These are phyloP conservation scores for Aspergillus costaricaensis DNA, from an alignment of 2,329 filamentous ascomycete species.

Conservation along the genomic window DNA sequence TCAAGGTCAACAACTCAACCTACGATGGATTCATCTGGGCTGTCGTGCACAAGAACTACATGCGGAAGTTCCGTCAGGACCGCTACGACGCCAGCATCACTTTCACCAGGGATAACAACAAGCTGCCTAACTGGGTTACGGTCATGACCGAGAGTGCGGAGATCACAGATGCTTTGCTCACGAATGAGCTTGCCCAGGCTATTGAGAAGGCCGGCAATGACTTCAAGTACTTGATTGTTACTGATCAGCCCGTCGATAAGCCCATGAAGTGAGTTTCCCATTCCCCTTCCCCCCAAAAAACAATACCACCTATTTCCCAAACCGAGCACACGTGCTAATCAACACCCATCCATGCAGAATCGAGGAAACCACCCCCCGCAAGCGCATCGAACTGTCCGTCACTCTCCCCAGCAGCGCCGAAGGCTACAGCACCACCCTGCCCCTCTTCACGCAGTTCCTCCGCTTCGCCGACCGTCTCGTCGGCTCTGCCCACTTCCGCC, in stretches of 20 bases:
- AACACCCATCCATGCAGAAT: conserved; percentile 55
- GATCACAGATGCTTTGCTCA: conserved; percentile 84
- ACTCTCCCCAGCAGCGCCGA: conserved; percentile 65
- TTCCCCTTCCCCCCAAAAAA: neutral
- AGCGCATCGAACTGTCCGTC: conserved; percentile 78
- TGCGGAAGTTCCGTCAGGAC: conserved; percentile 86
- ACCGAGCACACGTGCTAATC: neutral
- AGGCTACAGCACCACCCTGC: conserved; percentile 66
- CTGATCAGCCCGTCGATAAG: conserved; percentile 85
- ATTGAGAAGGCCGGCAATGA: conserved; percentile 75
- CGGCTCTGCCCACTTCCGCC: conserved; percentile 76
- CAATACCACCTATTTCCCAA: too few species aligned
- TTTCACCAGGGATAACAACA: conserved; percentile 85
- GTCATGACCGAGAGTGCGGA: conserved; percentile 98
- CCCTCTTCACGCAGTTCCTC: conserved; percentile 79
- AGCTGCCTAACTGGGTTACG: conserved; percentile 85
- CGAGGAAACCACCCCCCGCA: conserved; percentile 79
- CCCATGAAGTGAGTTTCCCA: conserved; percentile 70
- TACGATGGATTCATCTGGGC: conserved; percentile 96
- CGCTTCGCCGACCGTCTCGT: conserved; percentile 83
- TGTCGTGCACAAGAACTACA: conserved; percentile 89
- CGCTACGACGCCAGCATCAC: conserved; percentile 94
- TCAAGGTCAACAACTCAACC: conserved; percentile 55
- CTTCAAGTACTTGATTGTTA: conserved; percentile 84
- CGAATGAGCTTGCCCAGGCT: conserved; percentile 80